Evolutionary conservation across 495 filamentous ascomycete species (phyloP), one percentile per base, ranked within the genome.

Genomic region (Daldinia concentrica): DNA sequence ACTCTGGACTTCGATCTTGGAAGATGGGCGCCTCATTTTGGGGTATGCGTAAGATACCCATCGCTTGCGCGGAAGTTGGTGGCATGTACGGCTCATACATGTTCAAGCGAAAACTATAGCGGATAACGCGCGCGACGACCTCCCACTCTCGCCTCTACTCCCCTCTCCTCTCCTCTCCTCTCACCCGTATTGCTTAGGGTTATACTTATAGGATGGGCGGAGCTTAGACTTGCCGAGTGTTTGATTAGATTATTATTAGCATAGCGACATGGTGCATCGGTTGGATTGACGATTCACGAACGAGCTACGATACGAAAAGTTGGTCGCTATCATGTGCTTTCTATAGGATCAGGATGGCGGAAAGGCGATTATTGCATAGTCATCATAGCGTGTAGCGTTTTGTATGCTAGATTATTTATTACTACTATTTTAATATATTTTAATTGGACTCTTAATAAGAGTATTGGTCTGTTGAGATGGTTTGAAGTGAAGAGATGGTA

Each of bases 1-100:
- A 82, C 34, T 79, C 81, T 19, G 90, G 90, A 6, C 79, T 85
- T 34, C 84, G 91, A 29, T 74, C 76, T 60, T 97, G 93, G 93
- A 97, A 97, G 83, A 92, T 93, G 92, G 93, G 93, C 12, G 92
- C 92, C n/a, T 86, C 87, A 64, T 90, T 87, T 81, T 95, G 93
- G 93, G 93, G 93, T 15, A 93, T 93, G 88, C 86, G 91, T 48
- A 97, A 97, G 84, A 85, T 93, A 30, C 92, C 93, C 11, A 89
- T 95, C 58, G 91, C 91, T 12, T 79, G 84, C 39, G 89, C 90
- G 6, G 92, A 94, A 71, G 92, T 95, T 2, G 91, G 91, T 12
- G 93, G 93, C 24, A 89, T 97, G 81, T 96, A 96, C 77, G 92
- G 92, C 50, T 90, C 89, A 68, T 95, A 92, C 78, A 94, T 94